Evolutionary conservation across 495 filamentous ascomycete genomes (phyloP).

Genomic region (Tuber calosporum): DNA sequence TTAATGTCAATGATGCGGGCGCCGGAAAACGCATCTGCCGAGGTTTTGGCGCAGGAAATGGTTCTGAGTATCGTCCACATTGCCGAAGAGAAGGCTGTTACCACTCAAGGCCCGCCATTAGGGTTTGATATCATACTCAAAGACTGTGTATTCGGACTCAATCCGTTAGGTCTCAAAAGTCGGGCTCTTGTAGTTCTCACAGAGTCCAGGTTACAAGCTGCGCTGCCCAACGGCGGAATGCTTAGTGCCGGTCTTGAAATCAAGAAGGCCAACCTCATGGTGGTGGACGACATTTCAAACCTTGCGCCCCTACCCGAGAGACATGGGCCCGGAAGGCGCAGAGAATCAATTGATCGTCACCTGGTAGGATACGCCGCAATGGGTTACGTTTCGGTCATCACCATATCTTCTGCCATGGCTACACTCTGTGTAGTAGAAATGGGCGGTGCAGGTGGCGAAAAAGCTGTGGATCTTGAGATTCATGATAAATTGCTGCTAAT

Average conservation of each 20-base stretch:
- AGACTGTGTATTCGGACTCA: conserved; percentile 78
- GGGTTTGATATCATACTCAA: conserved; percentile 66
- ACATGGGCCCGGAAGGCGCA: conserved; percentile 17
- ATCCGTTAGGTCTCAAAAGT: conserved; percentile 65
- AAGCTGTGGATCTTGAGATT: conserved; percentile 70
- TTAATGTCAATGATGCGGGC: conserved; percentile 70
- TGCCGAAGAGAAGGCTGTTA: conserved; percentile 49
- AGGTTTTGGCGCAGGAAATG: conserved; percentile 68
- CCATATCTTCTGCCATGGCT: conserved; percentile 69
- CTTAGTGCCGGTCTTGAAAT: conserved; percentile 59
- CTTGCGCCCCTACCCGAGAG: conserved; percentile 30
- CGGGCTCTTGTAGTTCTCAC: conserved; percentile 73
- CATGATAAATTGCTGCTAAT: conserved; percentile 79
- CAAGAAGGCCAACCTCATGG: conserved; percentile 69
- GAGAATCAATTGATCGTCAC: conserved; percentile 48
- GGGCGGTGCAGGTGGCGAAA: conserved; percentile 50
- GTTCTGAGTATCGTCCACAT: conserved; percentile 72
- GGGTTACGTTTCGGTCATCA: conserved; percentile 78
- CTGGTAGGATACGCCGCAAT: conserved; percentile 56
- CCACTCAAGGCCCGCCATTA: conserved; percentile 43
- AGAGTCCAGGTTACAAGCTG: conserved; percentile 59
- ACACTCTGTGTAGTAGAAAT: conserved; percentile 52
- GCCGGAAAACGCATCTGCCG: conserved; percentile 57
- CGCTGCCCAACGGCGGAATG: conserved; percentile 55
- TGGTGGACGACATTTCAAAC: conserved; percentile 68